Base-by-base conservation (phyloP, 257 asterid genomes). In the Nicotiana otophora region DNA sequence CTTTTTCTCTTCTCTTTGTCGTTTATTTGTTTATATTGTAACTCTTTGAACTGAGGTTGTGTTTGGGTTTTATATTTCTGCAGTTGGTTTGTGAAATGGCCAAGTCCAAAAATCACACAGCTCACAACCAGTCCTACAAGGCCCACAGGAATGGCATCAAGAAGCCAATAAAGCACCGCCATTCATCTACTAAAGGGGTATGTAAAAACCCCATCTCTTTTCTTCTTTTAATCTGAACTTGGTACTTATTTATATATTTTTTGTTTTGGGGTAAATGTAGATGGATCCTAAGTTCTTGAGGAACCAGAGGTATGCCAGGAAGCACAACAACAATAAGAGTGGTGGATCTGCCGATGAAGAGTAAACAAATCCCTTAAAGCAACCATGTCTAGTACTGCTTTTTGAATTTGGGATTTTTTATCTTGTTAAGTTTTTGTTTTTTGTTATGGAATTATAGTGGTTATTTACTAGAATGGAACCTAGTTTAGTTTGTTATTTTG, bases 71-170 rank as follows among this genome's bases (percentile, higher is more conserved):
- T 23, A 23, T 23, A 23, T 23, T 23, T 7, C 48, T 39, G 48
- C 48, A 42, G 48, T 42, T 8, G 48, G 11, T 42, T 39, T 39
- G 11, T 42, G 48, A 42, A 85, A 93, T 93, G 98, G 98, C 97
- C 82, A 93, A 93, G 81, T 93, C 97, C 60, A 93, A 93, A 93
- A 93, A 93, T 69, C 98, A 93, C 92, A 92, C 98, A 0, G 97
- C 98, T 1, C 98, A 93, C 89, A 93, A 93, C 86, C 97, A 93
- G 90, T 93, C 98, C 11, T 60, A 82, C 91, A 93, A 93, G 88
- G 97, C 95, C 16, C 98, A 93, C 92, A 89, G 69, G 88, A 93
- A 93, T 81, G 98, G 98, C 9, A 93, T 93, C 91, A 93, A 92
- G 94, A 93, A 93, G 89, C 94, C 98, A 48, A 89, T 87, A 70